A percentile compares a stretch with the other conserved stretches of the same genome.
These are phyloP conservation scores for Cladosporium colombiae DNA, from an alignment of 2,329 filamentous ascomycete genomes.

Conservation along the genomic window DNA sequence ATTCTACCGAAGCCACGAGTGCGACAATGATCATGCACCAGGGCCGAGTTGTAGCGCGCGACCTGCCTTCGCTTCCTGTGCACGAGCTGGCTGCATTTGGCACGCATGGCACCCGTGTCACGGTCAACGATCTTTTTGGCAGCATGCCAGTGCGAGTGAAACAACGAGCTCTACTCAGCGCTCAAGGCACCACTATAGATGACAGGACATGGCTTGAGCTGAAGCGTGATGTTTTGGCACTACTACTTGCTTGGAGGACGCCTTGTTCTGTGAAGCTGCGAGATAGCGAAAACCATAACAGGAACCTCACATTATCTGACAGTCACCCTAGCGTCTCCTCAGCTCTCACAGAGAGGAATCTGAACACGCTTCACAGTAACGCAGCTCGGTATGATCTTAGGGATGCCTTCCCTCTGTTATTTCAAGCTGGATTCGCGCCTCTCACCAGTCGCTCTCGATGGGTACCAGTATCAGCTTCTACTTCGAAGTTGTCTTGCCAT, in stretches of 20 bases:
- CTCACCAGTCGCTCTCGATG: conserved; percentile 58
- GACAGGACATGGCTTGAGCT: conserved; percentile 70
- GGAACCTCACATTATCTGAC: conserved; percentile 24
- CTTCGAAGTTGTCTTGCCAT: conserved; percentile 60
- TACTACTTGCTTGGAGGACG: conserved; percentile 70
- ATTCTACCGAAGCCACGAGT: conserved; percentile 59
- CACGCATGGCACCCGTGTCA: conserved; percentile 45
- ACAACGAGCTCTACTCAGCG: conserved; percentile 42
- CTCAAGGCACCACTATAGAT: conserved; percentile 72
- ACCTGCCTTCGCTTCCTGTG: conserved; percentile 61
- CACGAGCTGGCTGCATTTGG: conserved; percentile 55
- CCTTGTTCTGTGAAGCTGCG: conserved; percentile 60
- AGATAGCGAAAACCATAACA: conserved; percentile 47
- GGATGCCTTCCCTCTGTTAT: conserved; percentile 56
- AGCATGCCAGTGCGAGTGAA: conserved; percentile 63
- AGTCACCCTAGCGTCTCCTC: conserved; percentile 24
- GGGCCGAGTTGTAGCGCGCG: conserved; percentile 64
- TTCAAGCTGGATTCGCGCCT: conserved; percentile 66
- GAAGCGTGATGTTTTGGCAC: conserved; percentile 57
- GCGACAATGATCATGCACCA: conserved; percentile 71
- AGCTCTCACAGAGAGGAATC: conserved; percentile 32
- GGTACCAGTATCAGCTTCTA: conserved; percentile 70
- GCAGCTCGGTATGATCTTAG: conserved; percentile 28
- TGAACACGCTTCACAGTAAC: conserved; percentile 29
- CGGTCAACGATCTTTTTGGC: conserved; percentile 42